A percentile compares a stretch with the other conserved stretches of the same genome.
phyloP scores from a whole-genome alignment of 192 early-diverging fungal species.

The Coemansia aciculifera region DNA sequence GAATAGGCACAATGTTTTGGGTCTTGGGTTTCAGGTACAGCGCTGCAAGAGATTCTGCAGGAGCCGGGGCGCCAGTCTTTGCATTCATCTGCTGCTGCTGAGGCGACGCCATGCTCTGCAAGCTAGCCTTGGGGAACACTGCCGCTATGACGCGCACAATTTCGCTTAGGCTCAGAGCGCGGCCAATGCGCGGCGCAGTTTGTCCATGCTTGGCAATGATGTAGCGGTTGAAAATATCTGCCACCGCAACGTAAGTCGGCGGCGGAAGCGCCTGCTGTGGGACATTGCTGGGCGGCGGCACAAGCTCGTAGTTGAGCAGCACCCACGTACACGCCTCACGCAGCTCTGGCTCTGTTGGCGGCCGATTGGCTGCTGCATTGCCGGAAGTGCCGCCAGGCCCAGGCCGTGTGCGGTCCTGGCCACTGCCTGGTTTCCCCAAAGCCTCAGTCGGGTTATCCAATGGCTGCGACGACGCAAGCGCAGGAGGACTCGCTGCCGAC shows the following conservation, averaged over 20 bases:
- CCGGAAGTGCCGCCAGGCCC: neutral
- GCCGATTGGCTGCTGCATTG: conserved; percentile 1
- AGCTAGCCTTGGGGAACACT: conserved; percentile 39
- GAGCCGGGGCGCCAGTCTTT: neutral
- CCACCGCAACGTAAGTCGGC: conserved; percentile 20
- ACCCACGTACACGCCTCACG: conserved; percentile 58
- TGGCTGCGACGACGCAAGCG: conserved; percentile 6
- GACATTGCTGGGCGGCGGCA: neutral
- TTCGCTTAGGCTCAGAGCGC: conserved; percentile 39
- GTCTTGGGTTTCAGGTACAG: conserved; percentile 27
- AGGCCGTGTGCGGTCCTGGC: neutral
- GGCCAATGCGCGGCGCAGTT: conserved; percentile 47
- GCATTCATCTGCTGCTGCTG: neutral
- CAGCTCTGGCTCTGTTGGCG: conserved; percentile 53
- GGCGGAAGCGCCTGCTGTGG: conserved; percentile 15
- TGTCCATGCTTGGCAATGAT: conserved; percentile 48
- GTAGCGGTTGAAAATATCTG: conserved; percentile 41
- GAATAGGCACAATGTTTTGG: conserved; percentile 37
- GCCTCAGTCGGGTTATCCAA: neutral
- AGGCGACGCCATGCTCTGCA: conserved; percentile 15
- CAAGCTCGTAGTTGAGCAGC: conserved; percentile 52
- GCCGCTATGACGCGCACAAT: conserved; percentile 50
- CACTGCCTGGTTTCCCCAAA: neutral
- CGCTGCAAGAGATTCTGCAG: conserved; percentile 23
- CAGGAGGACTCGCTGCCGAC: conserved; percentile 28